A percentile compares a stretch with the other conserved stretches of the same genome.
phyloP scores from a whole-genome alignment of 139 green algal genomes.

The Chlamydomonas schloesseri region DNA sequence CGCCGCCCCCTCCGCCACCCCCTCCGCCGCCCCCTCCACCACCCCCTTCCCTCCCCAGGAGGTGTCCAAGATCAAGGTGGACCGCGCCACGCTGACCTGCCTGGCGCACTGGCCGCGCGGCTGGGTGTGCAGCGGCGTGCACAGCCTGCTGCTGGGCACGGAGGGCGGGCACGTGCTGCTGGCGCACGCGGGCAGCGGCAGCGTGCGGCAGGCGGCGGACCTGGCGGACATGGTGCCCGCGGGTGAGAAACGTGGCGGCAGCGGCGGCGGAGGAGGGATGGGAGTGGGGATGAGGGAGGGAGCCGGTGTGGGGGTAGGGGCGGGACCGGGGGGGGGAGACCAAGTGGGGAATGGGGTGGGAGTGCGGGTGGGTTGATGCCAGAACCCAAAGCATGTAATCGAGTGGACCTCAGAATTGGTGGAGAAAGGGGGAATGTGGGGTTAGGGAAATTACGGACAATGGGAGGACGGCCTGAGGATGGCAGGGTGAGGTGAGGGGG shows the following conservation, averaged over 20 bases:
- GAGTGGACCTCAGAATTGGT: no score
- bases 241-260: conserved; percentile 47
- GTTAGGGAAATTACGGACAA: no score
- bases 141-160: conserved; percentile 52
- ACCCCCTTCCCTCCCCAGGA: conserved; percentile 8
- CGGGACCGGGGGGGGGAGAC: no score
- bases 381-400: no score
- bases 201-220: conserved; percentile 46
- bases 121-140: conserved; percentile 17
- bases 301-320: no score
- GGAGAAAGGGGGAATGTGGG: no score
- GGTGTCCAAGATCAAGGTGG: conserved; percentile 34
- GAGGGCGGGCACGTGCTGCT: conserved; percentile 47
- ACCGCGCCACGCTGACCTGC: conserved; percentile 38
- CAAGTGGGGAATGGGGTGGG: no score
- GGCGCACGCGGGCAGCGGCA: conserved; percentile 44
- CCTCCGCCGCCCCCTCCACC: background rate
- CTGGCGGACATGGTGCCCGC: conserved; percentile 50
- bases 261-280: background rate
- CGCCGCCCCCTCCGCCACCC: background rate
- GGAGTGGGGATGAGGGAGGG: background rate
- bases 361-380: no score
- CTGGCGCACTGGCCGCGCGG: conserved; percentile 48
- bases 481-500: no score
- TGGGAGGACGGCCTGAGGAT: no score